A percentile compares a stretch with the other conserved stretches of the same genome.
Evolutionary conservation across 805 yeast species (phyloP).

Genomic region (Ogataea parapolymorpha): DNA sequence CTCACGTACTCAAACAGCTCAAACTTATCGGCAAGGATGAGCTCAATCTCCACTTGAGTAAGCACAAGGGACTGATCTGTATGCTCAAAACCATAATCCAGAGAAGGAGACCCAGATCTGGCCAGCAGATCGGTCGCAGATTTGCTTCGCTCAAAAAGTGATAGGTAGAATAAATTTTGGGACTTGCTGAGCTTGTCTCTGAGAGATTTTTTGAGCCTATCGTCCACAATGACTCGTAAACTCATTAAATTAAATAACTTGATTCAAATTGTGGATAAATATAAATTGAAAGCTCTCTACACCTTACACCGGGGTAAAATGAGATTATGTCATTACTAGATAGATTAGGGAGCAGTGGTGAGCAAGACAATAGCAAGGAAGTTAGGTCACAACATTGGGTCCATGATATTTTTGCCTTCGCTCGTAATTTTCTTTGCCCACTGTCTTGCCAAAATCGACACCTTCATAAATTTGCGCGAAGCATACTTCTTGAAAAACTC

Average conservation of each 20-base stretch:
- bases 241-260: slow-evolving; percentile 6
- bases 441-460: slow-evolving; percentile 72
- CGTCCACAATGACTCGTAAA: slow-evolving; percentile 10
- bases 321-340: not conserved
- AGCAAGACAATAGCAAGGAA: slow-evolving; percentile 6
- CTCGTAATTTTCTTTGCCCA: slow-evolving; percentile 67
- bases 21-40: slow-evolving; percentile 9
- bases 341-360: slow-evolving; percentile 4
- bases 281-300: not conserved
- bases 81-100: slow-evolving; percentile 6
- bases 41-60: slow-evolving; percentile 15
- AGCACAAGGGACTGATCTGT: not conserved
- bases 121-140: slow-evolving; percentile 4
- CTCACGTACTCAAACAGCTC: slow-evolving; percentile 10
- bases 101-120: not conserved
- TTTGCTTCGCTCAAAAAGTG: slow-evolving; percentile 6
- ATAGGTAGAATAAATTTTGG: slow-evolving; percentile 10
- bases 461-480: slow-evolving; percentile 82
- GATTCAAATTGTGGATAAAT: not conserved
- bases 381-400: slow-evolving; percentile 27
- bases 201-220: not conserved
- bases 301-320: slow-evolving; percentile 4
- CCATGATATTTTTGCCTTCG: slow-evolving; percentile 44
- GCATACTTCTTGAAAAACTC: slow-evolving; percentile 94
- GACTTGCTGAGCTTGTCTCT: not conserved